Percentiles rank a stretch among this genome's conserved stretches.
Conservation (phyloP, 2,329 filamentous ascomycete species). For the Alternaria sp. region DNA sequence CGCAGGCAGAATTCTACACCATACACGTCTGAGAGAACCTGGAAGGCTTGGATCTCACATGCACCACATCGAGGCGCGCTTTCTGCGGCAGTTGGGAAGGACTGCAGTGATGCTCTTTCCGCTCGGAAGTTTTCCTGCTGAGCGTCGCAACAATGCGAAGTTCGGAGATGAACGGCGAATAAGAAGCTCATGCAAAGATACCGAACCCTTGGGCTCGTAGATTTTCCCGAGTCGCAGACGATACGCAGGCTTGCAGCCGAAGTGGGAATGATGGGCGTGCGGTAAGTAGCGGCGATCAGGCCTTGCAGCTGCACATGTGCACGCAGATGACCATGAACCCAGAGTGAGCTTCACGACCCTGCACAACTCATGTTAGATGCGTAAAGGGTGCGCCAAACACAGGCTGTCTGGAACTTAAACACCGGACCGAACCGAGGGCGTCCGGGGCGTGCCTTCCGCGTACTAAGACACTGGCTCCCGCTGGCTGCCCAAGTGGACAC, state of each 20-base stretch:
- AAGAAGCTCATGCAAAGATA: neutral
- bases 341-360: neutral
- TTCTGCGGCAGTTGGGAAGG: neutral
- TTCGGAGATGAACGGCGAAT: neutral
- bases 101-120: neutral
- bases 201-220: neutral
- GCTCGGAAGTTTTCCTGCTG: neutral
- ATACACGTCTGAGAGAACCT: neutral
- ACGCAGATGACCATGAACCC: neutral
- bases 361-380: neutral
- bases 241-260: neutral
- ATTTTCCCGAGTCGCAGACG: neutral
- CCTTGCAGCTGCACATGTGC: neutral
- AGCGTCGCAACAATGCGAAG: neutral
- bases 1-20: neutral
- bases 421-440: slow-evolving; percentile 10
- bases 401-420: neutral
- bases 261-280: neutral
- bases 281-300: neutral
- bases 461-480: slow-evolving; percentile 2
- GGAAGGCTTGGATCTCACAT: neutral
- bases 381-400: neutral
- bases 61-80: neutral
- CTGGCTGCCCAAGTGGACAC: neutral
- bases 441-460: slow-evolving; percentile 11